Evolutionary conservation across 176 grass and related monocot genomes (phyloP), one percentile per base, ranked within the genome.

Genomic region (Oryza meyeriana): DNA sequence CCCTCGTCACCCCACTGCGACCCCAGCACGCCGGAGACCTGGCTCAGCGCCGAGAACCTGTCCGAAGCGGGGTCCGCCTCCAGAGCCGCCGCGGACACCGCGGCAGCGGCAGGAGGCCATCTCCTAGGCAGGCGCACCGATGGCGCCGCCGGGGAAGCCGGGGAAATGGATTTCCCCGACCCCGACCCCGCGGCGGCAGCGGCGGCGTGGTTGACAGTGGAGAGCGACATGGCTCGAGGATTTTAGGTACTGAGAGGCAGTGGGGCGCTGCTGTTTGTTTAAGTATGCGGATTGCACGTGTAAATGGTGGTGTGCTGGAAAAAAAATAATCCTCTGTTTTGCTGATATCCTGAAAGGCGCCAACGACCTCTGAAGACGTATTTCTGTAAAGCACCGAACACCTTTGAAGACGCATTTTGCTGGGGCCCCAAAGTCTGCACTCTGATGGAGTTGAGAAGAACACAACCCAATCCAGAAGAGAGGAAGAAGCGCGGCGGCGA

Each of bases 1-100:
- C 93, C 93, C 79, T 96, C 93, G 32, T 96, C 93, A 61, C 93
- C 93, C 93, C 93, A 96, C 88, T 93, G 93, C 47, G 93, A 90
- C 26, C 93, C 93, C 18, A 96, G 88, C 44, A 93, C 93, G 48
- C 86, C 85, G 66, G 90, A 70, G 59, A 96, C 93, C 83, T 93
- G 90, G 69, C 88, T 93, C 62, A 93, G 90, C 29, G 90, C 76
- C 3, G 77, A 79, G 62, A 92, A 83, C 63, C 83, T 83, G 67
- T 87, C 86, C 66, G 72, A 81, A 40, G 80, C 88, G 67, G 27
- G 32, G 64, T 28, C 93, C 57, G 79, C 80, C 61, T 81, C 77
- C 65, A 81, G 86, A 30, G 83, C 66, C 48, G 80, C 26, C 12
- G 81, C 81, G 20, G 87, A 79, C 70, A 39, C 78, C 18, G 87